Evolutionary conservation across 345 rosid species (phyloP), one percentile per base, ranked within the genome.

Genomic region (Gossypium arboreum): DNA sequence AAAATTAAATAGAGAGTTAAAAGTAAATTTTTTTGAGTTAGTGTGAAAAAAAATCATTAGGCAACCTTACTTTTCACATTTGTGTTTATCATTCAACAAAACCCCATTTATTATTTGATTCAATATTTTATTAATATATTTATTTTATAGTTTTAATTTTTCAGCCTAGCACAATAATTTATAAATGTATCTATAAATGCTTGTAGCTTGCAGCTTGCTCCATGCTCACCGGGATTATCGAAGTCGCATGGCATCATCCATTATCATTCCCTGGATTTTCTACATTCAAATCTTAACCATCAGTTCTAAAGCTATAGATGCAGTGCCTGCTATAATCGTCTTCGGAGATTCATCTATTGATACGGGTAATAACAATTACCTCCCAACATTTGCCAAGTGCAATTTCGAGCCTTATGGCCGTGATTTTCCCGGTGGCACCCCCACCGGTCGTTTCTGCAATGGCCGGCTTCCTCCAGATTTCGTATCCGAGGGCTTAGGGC

Each of bases 341-440:
- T 89, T 89, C 39, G 91, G 91, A 15, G 94, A 88, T 80, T 89
- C 94, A 12, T 81, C 90, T 11, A 90, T 88, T 4, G 91, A 89
- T 61, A 82, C 90, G 7, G 90, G 91, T 22, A 88, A 89, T 80
- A 88, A 89, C 81, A 86, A 89, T 79, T 80, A 69, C 81, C 81
- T 88, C 47, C 77, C 83, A 29, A 87, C 94, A 0, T 41, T 88
- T 45, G 83, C 85, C 1, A 82, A 81, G 86, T 81, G 86, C 83
- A 82, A 89, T 52, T 89, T 89, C 24, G 73, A 73, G 79, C 94
- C 94, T 10, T 89, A 88, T 13, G 91, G 91, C 15, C 87, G 94
- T 0, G 91, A 89, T 62, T 86, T 86, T 12, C 81, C 74, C 1
- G 88, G 88, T 0, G 86, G 88, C 2, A 74, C 8, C 41, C 77